Base-by-base conservation (phyloP, 1,284 basidiomycete genomes). In the Sanghuangporus sanghuang region DNA sequence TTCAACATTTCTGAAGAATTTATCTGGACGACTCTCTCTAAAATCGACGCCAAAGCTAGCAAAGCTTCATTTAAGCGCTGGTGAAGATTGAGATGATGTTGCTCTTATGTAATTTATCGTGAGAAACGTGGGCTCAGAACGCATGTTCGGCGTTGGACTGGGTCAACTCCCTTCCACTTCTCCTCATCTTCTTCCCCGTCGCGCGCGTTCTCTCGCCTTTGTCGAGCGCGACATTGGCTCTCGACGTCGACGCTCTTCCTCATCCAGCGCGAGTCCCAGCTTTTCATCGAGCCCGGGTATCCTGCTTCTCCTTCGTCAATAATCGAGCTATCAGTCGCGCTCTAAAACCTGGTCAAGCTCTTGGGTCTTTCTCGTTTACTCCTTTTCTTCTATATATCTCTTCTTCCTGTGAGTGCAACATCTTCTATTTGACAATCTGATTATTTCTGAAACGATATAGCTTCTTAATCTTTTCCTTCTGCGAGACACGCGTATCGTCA, bases 201-300 rank as follows among this genome's bases (percentile, higher is more conserved):
- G 38, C 18, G 35, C 38, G 18, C 39, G 48, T 21, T 48, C 21
- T 46, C 53, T 2, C 32, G 62, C 58, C 57, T 59, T 53, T 39
- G 57, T 60, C 50, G 63, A 64, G 36, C 42, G 53, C 36, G 62
- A 54, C 63, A 57, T 39, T 12, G 61, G 48, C 46, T 50, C 50
- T 46, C 57, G 57, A 64, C 52, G 53, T 55, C 42, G 53, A 46
- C 54, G 53, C 44, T 59, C 53, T 53, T 64, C 48, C 57, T 38
- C 50, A 46, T 46, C 57, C 50, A 32, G 56, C 35, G 52, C 44
- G 54, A 53, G 18, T 46, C 58, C 63, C 57, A 57, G 63, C 49
- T 57, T 59, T 64, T 64, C 36, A 56, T 44, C 44, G 63, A 64
- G 63, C 52, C 50, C 53, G 57, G 63, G 63, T 38, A n/a, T 59